Evolutionary conservation across 805 yeast species (phyloP).

Genomic region (Hanseniaspora mollemarum): DNA sequence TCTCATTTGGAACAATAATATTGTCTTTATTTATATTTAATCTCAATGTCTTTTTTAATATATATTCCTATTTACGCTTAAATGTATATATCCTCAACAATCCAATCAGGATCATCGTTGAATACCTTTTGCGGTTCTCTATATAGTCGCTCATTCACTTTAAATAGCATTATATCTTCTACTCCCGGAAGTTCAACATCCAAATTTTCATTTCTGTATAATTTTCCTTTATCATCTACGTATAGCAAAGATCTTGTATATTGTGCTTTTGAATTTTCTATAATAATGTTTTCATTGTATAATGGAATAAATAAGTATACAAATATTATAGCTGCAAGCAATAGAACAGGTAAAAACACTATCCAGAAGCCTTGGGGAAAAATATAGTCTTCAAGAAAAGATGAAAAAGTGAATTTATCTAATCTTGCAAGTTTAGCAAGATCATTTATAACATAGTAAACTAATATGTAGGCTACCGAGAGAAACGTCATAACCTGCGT

Average conservation of each 20-base stretch:
- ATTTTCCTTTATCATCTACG: constrained; percentile 8
- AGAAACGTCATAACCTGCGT: constrained; percentile 2
- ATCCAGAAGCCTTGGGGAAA: constrained; percentile 16
- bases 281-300: not conserved
- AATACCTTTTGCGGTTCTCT: not conserved
- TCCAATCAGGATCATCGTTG: constrained; percentile 9
- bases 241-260: not conserved
- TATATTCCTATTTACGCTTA: not conserved
- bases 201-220: not conserved
- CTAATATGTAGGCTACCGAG: not conserved
- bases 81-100: constrained; percentile 9
- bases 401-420: not conserved
- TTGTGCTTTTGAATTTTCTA: not conserved
- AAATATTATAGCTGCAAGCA: not conserved
- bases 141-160: constrained; percentile 9
- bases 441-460: constrained; percentile 8
- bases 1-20: not conserved
- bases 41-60: not conserved
- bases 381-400: constrained; percentile 3
- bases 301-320: constrained; percentile 7
- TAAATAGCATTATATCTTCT: constrained; percentile 7
- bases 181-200: constrained; percentile 11
- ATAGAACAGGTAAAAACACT: constrained; percentile 2
- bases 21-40: not conserved
- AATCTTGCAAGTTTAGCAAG: not conserved